These are phyloP conservation scores for Syncephalis fuscata DNA, from an alignment of 371 early-diverging fungal genomes.

Conservation along the genomic window DNA sequence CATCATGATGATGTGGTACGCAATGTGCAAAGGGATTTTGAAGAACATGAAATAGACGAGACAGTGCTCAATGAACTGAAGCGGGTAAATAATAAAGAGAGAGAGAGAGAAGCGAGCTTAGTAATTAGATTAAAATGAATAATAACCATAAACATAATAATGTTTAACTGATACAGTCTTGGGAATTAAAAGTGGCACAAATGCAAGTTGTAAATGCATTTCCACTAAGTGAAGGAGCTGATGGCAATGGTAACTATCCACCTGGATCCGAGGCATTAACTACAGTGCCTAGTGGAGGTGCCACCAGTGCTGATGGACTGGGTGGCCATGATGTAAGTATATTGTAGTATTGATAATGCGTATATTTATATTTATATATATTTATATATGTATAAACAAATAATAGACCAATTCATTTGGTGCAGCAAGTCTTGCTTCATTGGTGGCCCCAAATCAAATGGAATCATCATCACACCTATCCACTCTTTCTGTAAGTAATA, in stretches of 20 bases:
- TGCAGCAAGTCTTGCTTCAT: no score
- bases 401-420: no score
- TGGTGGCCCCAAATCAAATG: no score
- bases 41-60: constrained; percentile 80
- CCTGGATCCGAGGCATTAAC: neutral
- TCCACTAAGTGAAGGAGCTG: neutral
- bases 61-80: constrained; percentile 73
- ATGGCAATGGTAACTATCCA: neutral
- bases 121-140: neutral
- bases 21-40: constrained; percentile 77
- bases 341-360: no score
- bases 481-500: no score
- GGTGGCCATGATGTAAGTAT: neutral
- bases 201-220: neutral
- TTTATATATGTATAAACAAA: no score
- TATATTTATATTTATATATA: no score
- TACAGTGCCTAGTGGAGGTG: no score
- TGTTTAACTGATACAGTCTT: no score
- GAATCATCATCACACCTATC: no score
- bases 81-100: constrained; percentile 46
- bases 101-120: constrained; percentile 1
- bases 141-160: constrained; percentile 1
- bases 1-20: constrained; percentile 91
- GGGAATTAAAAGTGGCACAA: neutral
- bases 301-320: neutral